Base-by-base conservation (phyloP, 108 stramenopile genomes). In the Schizochytrium sp. region DNA sequence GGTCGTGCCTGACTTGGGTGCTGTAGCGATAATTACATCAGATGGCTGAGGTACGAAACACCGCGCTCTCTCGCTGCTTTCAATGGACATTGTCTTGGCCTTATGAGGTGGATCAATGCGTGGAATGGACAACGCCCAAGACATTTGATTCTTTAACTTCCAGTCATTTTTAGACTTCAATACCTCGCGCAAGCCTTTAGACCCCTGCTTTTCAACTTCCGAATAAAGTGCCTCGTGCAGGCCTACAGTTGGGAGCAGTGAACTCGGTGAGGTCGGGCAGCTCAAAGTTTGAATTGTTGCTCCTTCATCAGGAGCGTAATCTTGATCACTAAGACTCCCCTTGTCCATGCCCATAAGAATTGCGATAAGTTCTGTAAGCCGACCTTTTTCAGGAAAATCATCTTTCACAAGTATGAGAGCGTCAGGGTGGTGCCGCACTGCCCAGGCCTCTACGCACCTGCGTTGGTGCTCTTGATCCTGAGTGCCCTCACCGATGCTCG, bases 1-100 rank as follows among this genome's bases (percentile, higher is more conserved):
- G 47, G 76, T 83, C 47, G 76, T 83, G 45, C 76, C 76, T 3
- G 76, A 55, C 76, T 83, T 83, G 5, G 76, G 76, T 5, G 53
- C 47, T 8, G 76, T 83, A 40, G 76, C 53, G 47, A 49, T 55
- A 53, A 83, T 83, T 12, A 83, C 47, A 28, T 83, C 76, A 47
- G 76, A 55, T n/a, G 76, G 3, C 28, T 53, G 76, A 8, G 64
- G 64, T 15, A 69, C 64, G 44, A 69, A 69, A 44, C 64, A 69
- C 5, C 64, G 64, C 12, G 64, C 64, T 15, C 64, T 7, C 64
- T 69, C 64, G 64, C 64, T 44, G 28, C 64, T 69, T 69, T 69
- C 64, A 69, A 38, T 12, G 12, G 64, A 69, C 64, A 69, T 69
- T 8, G 64, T 69, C 44, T 38, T 5, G 28, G 64, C 64, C 64